These are phyloP conservation scores for Chlorella sorokiniana DNA, from an alignment of 139 green algal genomes.

Conservation along the genomic window DNA sequence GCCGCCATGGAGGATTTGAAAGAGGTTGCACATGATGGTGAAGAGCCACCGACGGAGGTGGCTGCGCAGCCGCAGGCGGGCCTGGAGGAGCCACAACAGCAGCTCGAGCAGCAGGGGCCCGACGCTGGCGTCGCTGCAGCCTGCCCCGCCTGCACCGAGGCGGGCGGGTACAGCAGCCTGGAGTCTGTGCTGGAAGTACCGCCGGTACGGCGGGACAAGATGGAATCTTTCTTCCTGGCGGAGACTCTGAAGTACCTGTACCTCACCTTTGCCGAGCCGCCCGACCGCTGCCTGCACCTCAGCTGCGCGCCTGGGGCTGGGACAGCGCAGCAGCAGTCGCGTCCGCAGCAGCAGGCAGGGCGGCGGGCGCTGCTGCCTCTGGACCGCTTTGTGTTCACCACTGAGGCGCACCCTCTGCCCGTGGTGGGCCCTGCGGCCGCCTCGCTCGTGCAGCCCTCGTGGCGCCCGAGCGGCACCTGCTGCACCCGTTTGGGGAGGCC, in stretches of 20 bases:
- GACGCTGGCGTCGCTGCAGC: not conserved
- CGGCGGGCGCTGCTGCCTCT: slow-evolving; percentile 57
- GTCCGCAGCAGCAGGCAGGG: not conserved
- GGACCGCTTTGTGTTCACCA: slow-evolving; percentile 87
- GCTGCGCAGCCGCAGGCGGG: not conserved
- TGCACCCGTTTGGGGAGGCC: slow-evolving; percentile 4
- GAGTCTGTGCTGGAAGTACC: slow-evolving; percentile 60
- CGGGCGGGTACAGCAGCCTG: slow-evolving; percentile 73
- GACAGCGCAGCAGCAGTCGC: not conserved
- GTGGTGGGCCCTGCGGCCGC: slow-evolving; percentile 53
- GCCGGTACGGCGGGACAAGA: slow-evolving; percentile 65
- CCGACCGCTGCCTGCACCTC: slow-evolving; percentile 43
- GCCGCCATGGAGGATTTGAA: no score
- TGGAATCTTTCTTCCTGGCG: slow-evolving; percentile 88
- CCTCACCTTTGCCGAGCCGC: slow-evolving; percentile 77
- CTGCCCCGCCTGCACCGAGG: not conserved
- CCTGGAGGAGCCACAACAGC: not conserved
- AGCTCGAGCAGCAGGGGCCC: not conserved
- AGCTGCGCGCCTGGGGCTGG: slow-evolving; percentile 8
- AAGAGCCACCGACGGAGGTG: not conserved
- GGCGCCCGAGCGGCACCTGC: not conserved
- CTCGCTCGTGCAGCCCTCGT: not conserved
- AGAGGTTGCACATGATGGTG: no score
- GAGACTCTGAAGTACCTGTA: slow-evolving; percentile 93
- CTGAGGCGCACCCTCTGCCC: slow-evolving; percentile 84